Evolutionary conservation across 345 rosid species (phyloP), one percentile per base, ranked within the genome.

Genomic region (Streptanthus diversifolius): DNA sequence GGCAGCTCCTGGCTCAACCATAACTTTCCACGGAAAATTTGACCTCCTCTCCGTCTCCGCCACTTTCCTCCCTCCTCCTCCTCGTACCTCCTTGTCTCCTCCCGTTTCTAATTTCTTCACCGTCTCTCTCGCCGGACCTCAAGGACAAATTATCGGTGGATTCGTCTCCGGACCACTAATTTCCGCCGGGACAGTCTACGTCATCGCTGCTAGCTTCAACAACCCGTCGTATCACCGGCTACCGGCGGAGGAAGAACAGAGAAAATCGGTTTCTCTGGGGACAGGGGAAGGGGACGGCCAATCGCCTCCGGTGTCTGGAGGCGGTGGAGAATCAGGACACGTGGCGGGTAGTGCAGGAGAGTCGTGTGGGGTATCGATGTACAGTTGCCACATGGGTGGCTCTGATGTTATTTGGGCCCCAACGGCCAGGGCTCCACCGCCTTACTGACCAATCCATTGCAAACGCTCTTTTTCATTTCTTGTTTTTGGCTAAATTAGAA

Each of bases 131-230:
- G 97, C 97, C 1, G 96, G 97, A 1, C 98, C 96, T 1, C 98
- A 87, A 66, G 97, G 98, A 8, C 98, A 93, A 83, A 84, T 89
- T 77, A 90, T 93, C 0, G 98, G 98, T 0, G 98, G 98, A 5
- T 70, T 83, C 44, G 96, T 93, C 8, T 91, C 84, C 1, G 97
- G 97, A 4, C 79, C 89, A 0, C 66, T 93, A 13, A n/a, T 91
- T 0, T 89, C 98, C 1, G 92, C 85, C 0, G 89, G 92, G 18
- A 83, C 88, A 0, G 89, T 93, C 4, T 86, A 75, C 71, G 79
- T 93, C 13, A 76, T 93, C n/a, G 96, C 95, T 3, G 88, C 97
- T 13, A 81, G 96, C 53, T 88, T 93, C 24, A 93, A 78, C 58
- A 86, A 82, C 65, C 96, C 98, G 3, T 80, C 87, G 4, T 91